These are phyloP conservation scores for Trichophyton mentagrophytes DNA, from an alignment of 2,329 filamentous ascomycete genomes.

Conservation along the genomic window DNA sequence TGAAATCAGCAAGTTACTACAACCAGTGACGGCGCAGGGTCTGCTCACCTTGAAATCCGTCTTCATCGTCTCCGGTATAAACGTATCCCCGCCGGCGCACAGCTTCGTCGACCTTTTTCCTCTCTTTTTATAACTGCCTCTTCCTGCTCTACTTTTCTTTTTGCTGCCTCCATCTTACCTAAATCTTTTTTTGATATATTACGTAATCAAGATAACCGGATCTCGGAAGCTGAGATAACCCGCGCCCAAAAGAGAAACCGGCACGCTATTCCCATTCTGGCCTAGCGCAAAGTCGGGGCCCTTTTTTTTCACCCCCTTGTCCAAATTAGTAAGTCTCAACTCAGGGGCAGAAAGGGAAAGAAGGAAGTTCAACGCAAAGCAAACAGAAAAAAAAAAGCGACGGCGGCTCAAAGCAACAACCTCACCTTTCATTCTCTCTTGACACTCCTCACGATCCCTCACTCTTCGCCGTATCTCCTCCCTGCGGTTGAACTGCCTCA, in stretches of 20 bases:
- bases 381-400: slow-evolving; percentile 12
- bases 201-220: not conserved
- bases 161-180: not conserved
- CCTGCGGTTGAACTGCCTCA: not conserved
- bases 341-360: slow-evolving; percentile 22
- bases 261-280: slow-evolving; percentile 16
- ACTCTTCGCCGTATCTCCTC: not conserved
- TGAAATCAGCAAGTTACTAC: slow-evolving; percentile 16
- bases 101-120: not conserved
- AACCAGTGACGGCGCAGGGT: not conserved
- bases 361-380: not conserved
- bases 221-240: slow-evolving; percentile 16
- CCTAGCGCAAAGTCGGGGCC: slow-evolving; percentile 22
- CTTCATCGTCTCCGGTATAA: slow-evolving; percentile 56
- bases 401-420: slow-evolving; percentile 6
- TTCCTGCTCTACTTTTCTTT: not conserved
- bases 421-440: slow-evolving; percentile 7
- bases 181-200: not conserved
- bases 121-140: not conserved
- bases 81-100: slow-evolving; percentile 3
- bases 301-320: slow-evolving; percentile 10
- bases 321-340: slow-evolving; percentile 12
- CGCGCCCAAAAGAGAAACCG: slow-evolving; percentile 13
- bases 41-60: slow-evolving; percentile 84
- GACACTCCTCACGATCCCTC: not conserved